Conservation (phyloP, 1,284 basidiomycete species). For the Rhodotorula mucilaginosa region DNA sequence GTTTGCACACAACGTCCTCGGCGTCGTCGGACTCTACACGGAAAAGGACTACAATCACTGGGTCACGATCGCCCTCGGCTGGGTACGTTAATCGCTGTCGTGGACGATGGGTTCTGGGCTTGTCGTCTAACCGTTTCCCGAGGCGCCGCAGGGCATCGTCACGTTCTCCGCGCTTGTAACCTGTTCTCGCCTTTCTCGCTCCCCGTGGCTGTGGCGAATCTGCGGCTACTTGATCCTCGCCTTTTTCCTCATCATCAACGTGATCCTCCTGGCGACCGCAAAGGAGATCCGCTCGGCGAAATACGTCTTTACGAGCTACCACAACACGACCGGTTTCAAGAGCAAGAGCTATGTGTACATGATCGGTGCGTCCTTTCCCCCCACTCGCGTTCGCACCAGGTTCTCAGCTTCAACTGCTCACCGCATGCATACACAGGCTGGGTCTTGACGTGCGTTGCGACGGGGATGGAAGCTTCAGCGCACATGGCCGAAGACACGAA, state of each 20-base stretch:
- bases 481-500: conserved; percentile 45
- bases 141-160: conserved; percentile 29
- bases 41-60: conserved; percentile 31
- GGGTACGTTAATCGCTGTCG: conserved; percentile 19
- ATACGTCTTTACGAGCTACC: conserved; percentile 40
- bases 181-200: conserved; percentile 36
- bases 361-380: conserved; percentile 38
- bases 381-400: no score
- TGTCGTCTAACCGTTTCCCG: no score
- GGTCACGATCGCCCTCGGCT: conserved; percentile 38
- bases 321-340: conserved; percentile 40
- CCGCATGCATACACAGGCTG: not conserved
- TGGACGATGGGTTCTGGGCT: no score
- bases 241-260: conserved; percentile 36
- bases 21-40: conserved; percentile 38
- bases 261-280: conserved; percentile 34
- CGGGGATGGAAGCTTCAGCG: conserved; percentile 41
- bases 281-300: conserved; percentile 32
- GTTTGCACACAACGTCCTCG: conserved; percentile 41
- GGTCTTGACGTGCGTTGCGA: conserved; percentile 41
- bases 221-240: conserved; percentile 33
- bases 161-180: conserved; percentile 37
- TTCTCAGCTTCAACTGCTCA: not conserved
- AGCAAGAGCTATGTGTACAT: conserved; percentile 42
- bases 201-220: conserved; percentile 42